Conservation (phyloP, 495 filamentous ascomycete species). For the Xylaria longipes region DNA sequence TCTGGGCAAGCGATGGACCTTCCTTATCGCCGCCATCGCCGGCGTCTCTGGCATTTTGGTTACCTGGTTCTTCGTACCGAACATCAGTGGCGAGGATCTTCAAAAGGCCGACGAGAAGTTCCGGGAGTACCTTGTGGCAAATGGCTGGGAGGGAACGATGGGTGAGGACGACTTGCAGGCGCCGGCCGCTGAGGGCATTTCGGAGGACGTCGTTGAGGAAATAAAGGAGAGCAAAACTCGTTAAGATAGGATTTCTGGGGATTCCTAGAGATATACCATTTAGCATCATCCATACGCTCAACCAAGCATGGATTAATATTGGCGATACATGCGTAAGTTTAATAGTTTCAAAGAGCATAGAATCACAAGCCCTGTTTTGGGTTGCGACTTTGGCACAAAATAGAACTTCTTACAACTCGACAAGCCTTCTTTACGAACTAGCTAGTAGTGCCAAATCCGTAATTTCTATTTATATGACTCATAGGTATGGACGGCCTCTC, state of each 20-base stretch:
- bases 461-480: too few species aligned
- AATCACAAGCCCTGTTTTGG: too few species aligned
- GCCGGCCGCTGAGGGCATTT: background rate
- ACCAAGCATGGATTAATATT: background rate
- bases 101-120: constrained; percentile 51
- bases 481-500: too few species aligned
- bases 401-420: too few species aligned
- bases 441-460: too few species aligned
- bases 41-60: constrained; percentile 58
- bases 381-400: too few species aligned
- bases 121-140: constrained; percentile 51
- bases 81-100: constrained; percentile 55
- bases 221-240: background rate
- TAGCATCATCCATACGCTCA: background rate
- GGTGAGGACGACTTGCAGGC: constrained; percentile 36
- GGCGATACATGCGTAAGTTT: too few species aligned
- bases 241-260: background rate
- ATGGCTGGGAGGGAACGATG: constrained; percentile 58
- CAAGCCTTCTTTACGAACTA: too few species aligned
- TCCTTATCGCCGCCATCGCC: constrained; percentile 60
- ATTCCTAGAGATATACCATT: background rate
- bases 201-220: constrained; percentile 10
- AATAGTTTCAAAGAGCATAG: too few species aligned
- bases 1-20: constrained; percentile 58
- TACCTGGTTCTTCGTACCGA: constrained; percentile 59